Percentiles rank a stretch among this genome's conserved stretches.
Conservation (phyloP, 345 rosid species). For the Excoecaria cochinchinensis region DNA sequence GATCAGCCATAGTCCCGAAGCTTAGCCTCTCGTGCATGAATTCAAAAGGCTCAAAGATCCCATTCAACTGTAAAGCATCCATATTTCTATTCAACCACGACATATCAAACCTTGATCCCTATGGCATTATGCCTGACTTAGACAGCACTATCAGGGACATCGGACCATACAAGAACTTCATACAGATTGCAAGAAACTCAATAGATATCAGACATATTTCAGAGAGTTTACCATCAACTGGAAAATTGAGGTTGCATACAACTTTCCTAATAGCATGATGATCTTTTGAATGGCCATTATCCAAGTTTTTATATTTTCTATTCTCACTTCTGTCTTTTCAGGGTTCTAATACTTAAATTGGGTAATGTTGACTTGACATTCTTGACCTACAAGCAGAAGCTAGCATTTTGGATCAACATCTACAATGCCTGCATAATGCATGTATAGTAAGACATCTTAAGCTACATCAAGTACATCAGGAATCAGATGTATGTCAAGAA, state of each 20-base stretch:
- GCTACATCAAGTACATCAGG: slow-evolving; percentile 18
- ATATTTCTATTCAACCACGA: slow-evolving; percentile 28
- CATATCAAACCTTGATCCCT: slow-evolving; percentile 65
- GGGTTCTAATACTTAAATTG: slow-evolving; percentile 60
- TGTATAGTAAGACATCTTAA: slow-evolving; percentile 58
- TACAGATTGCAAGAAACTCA: slow-evolving; percentile 60
- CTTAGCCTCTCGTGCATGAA: slow-evolving; percentile 50
- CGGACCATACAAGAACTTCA: slow-evolving; percentile 78
- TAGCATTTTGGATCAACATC: slow-evolving; percentile 90
- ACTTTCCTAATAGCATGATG: background rate
- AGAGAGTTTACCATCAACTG: slow-evolving; percentile 38
- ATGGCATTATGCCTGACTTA: slow-evolving; percentile 51
- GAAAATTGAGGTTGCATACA: slow-evolving; percentile 53
- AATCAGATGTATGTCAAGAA: slow-evolving; percentile 12
- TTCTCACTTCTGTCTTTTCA: slow-evolving; percentile 25
- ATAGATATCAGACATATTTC: slow-evolving; percentile 46
- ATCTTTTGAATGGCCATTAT: background rate
- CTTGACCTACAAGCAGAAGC: slow-evolving; percentile 86
- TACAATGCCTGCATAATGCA: slow-evolving; percentile 92
- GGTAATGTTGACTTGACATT: slow-evolving; percentile 63
- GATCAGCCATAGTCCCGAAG: slow-evolving; percentile 48
- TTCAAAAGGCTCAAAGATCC: slow-evolving; percentile 41
- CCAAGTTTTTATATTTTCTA: background rate
- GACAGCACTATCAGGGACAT: slow-evolving; percentile 56
- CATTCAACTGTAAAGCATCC: slow-evolving; percentile 37